A percentile compares a stretch with the other conserved stretches of the same genome.
Conservation (phyloP, 1,139 yeast genomes). For the Protomyces arabidopsidicola region DNA sequence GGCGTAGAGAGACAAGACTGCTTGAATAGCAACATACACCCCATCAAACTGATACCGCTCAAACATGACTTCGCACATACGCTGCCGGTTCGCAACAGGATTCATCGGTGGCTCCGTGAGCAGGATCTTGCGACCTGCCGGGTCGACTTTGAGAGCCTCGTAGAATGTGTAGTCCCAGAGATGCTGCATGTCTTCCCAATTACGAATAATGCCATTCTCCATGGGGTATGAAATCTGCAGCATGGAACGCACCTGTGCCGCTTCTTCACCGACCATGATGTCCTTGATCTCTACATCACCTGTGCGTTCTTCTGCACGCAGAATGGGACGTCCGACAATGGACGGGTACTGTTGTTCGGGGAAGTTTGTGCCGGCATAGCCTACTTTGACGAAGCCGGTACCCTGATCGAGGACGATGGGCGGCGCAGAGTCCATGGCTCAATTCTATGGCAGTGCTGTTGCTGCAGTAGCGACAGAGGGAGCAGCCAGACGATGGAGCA, state of each 20-base stretch:
- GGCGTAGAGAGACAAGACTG: conserved; percentile 92
- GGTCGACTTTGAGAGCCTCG: conserved; percentile 76
- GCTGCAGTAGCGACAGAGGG: neutral
- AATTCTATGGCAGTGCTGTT: neutral
- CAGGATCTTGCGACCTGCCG: conserved; percentile 72
- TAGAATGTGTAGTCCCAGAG: conserved; percentile 97
- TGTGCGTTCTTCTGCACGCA: conserved; percentile 91
- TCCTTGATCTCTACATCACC: conserved; percentile 70
- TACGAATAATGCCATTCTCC: conserved; percentile 96
- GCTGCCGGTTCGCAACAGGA: conserved; percentile 86
- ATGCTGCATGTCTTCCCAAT: conserved; percentile 99
- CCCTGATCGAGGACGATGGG: conserved; percentile 86
- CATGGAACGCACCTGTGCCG: conserved; percentile 81
- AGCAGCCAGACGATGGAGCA: neutral
- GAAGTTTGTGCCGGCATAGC: conserved; percentile 93
- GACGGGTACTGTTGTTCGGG: conserved; percentile 99
- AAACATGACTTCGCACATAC: conserved; percentile 96
- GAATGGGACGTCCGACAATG: conserved; percentile 93
- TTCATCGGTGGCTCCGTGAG: conserved; percentile 98
- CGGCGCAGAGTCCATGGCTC: neutral
- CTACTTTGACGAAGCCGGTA: conserved; percentile 80
- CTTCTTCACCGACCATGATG: conserved; percentile 97
- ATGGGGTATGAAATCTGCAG: conserved; percentile 91
- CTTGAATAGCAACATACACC: conserved; percentile 96
- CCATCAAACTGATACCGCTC: conserved; percentile 94